Evolutionary conservation across 1,139 yeast species (phyloP), one percentile per base, ranked within the genome.

Genomic region (Debaryomyces coudertii): DNA sequence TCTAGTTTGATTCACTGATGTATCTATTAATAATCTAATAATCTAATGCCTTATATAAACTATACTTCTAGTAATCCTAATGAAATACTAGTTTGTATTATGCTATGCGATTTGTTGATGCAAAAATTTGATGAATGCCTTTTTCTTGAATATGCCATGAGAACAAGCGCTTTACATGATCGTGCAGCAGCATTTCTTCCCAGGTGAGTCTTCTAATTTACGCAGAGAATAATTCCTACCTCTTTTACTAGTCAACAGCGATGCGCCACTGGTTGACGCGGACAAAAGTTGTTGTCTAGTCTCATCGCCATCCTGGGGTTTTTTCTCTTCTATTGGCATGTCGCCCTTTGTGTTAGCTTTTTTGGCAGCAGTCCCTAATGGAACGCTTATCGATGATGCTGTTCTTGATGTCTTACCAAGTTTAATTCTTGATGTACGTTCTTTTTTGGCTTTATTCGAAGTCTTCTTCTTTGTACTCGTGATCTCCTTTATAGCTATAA

Each of bases 401-500:
- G 3, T 11, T 8, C n/a, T 18, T 24, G 38, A 3, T 8, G 18
- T 22, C 22, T 5, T 4, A 20, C 22, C 22, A 20, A 20, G 5
- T 20, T 4, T 5, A 20, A 20, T 20, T 8, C 7, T 18, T 24
- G 38, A 1, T 5, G 18, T n/a, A 8, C 9, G 7, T 22, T 15
- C 18, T 31, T 8, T 7, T 14, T 23, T 24, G 22, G 9, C 24
- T 12, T n/a, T 28, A 11, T 15, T n/a, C 23, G 23, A n/a, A 18
- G 11, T n/a, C 18, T 15, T 29, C 7, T 5, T 12, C 16, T 38
- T 29, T 2, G 2, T 38, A 22, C 12, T 8, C 14, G n/a, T 38
- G 8, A 8, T 7, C 5, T 36, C 34, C 23, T 36, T 42, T 14
- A 36, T 27, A 2, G 31, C 20, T 5, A 47, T 16, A 12, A 53